These are phyloP conservation scores for Lanmaoa pseudosensibilis DNA, from an alignment of 768 basidiomycete species.

Conservation along the genomic window DNA sequence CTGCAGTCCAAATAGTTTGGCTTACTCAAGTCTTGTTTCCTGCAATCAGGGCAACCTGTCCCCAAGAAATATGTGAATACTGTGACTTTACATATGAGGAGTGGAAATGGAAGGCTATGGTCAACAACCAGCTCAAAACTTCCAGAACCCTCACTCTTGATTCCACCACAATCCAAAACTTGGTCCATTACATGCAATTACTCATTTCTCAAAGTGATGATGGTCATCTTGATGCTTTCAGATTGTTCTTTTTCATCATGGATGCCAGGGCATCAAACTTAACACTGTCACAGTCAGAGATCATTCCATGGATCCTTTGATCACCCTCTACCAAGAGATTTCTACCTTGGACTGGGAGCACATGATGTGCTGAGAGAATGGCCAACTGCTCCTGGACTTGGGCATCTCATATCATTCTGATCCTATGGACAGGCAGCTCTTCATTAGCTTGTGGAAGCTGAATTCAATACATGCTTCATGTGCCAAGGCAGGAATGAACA, in stretches of 20 bases:
- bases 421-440: too few relatives aligned
- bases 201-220: background rate
- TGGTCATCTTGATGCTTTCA: background rate
- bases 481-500: slow-evolving; percentile 11
- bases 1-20: background rate
- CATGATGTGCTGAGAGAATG: slow-evolving; percentile 5
- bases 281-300: slow-evolving; percentile 3
- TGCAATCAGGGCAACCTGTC: background rate
- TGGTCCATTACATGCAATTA: background rate
- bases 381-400: slow-evolving; percentile 8
- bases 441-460: slow-evolving; percentile 12
- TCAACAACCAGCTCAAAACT: slow-evolving; percentile 3
- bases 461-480: slow-evolving; percentile 8
- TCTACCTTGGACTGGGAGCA: slow-evolving; percentile 14
- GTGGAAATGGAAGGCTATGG: slow-evolving; percentile 12
- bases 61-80: slow-evolving; percentile 7
- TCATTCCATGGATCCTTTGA: slow-evolving; percentile 1
- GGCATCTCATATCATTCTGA: slow-evolving; percentile 8
- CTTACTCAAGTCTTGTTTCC: slow-evolving; percentile 7
- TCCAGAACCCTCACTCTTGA: slow-evolving; percentile 6
- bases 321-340: slow-evolving; percentile 5
- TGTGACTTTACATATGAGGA: slow-evolving; percentile 6
- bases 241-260: slow-evolving; percentile 17
- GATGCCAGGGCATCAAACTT: slow-evolving; percentile 16
- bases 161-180: background rate